Evolutionary conservation across 371 early-diverging fungal genomes (phyloP), one percentile per base, ranked within the genome.

Genomic region (Mucor irregularis): DNA sequence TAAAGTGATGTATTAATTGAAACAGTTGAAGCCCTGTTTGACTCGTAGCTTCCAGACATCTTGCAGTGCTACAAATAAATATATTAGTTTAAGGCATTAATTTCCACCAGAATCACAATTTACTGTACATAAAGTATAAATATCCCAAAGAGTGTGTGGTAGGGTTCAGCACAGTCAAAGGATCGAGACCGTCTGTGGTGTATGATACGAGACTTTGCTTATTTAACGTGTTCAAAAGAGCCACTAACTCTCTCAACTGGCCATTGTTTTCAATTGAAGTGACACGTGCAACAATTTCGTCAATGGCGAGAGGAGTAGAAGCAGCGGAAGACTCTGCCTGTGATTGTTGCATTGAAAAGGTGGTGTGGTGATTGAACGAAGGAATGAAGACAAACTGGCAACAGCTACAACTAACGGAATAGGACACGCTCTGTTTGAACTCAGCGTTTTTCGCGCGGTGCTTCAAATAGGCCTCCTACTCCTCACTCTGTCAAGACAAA

Each of bases 51-150:
- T 59, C 51, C 38, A 57, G 33, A 66, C 75, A 74, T 42, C 77
- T 66, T 44, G 77, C 68, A 11, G 70, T 70, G 17, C 81, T 80
- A 61, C 42, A 28, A 11, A 47, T 3, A 31, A 16, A 17, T 11
- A 44, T 19, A n/a, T 13, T 24, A 37, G 40, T 30, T n/a, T n/a
- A n/a, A n/a, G n/a, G 53, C 31, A n/a, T 1, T 31, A 31, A 31
- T 31, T 5, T 45, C 52, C 45, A n/a, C n/a, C n/a, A n/a, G n/a
- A n/a, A n/a, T n/a, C n/a, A n/a, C n/a, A n/a, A n/a, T n/a, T n/a
- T n/a, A n/a, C n/a, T n/a, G 66, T 78, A 81, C 82, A 90, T 69
- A 39, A 89, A 82, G 53, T 74, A 79, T 5, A 83, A 62, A 59
- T 83, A 90, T 26, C 76, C 82, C 16, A 87, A 62, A 25, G 82